A percentile compares a stretch with the other conserved stretches of the same genome.
Conservation (phyloP, 2,329 filamentous ascomycete genomes). For the Talaromyces sp. region DNA sequence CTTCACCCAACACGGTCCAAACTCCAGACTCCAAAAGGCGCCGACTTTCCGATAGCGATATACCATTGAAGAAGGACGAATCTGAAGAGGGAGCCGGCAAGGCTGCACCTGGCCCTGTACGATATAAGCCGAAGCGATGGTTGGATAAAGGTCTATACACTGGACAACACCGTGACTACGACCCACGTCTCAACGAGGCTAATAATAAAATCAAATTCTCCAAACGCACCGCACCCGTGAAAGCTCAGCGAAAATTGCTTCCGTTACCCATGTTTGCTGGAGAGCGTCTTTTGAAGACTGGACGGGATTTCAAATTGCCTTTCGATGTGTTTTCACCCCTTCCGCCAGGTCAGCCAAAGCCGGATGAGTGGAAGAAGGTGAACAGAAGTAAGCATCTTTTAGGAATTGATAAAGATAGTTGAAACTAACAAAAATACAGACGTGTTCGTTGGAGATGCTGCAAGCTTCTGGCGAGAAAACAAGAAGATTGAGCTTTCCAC, state of each 20-base stretch:
- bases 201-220: slow-evolving; percentile 35
- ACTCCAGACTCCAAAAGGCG: slow-evolving; percentile 33
- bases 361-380: slow-evolving; percentile 86
- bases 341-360: slow-evolving; percentile 79
- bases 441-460: slow-evolving; percentile 81
- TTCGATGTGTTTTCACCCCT: slow-evolving; percentile 86
- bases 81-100: slow-evolving; percentile 16
- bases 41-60: slow-evolving; percentile 34
- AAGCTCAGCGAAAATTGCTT: slow-evolving; percentile 44
- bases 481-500: slow-evolving; percentile 68
- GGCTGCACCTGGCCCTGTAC: slow-evolving; percentile 16
- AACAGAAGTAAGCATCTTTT: slow-evolving; percentile 66
- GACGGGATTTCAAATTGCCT: slow-evolving; percentile 80
- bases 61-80: slow-evolving; percentile 18
- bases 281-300: slow-evolving; percentile 62
- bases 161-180: slow-evolving; percentile 58
- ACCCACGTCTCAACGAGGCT: slow-evolving; percentile 44
- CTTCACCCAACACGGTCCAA: slow-evolving; percentile 12
- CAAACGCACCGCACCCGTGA: slow-evolving; percentile 17
- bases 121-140: slow-evolving; percentile 62
- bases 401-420: neutral
- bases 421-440: slow-evolving; percentile 46
- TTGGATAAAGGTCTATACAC: slow-evolving; percentile 78
- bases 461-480: slow-evolving; percentile 71
- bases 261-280: slow-evolving; percentile 76